Percentiles rank a stretch among this genome's conserved stretches.
Conservation (phyloP, 2,329 filamentous ascomycete species). For the Zasmidium angulare region DNA sequence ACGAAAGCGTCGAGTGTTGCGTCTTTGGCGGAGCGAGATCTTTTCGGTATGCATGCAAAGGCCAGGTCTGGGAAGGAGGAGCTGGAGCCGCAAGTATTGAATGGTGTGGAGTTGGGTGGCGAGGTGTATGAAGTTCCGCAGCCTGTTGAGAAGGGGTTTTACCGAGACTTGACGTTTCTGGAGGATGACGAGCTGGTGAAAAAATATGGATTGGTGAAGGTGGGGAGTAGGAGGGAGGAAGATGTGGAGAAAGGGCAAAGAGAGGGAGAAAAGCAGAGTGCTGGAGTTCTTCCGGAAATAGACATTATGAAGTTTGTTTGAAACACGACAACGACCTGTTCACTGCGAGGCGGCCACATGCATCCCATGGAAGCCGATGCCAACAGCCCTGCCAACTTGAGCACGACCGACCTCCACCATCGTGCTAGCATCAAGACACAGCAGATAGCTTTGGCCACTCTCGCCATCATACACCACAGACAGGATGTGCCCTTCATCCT, state of each 20-base stretch:
- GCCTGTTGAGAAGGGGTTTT: slow-evolving; percentile 8
- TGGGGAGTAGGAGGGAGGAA: background rate
- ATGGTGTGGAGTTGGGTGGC: slow-evolving; percentile 4
- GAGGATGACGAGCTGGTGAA: slow-evolving; percentile 12
- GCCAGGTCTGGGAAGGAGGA: background rate
- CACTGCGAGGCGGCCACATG: background rate
- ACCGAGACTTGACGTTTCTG: slow-evolving; percentile 9
- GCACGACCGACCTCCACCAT: slow-evolving; percentile 66
- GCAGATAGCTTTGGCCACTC: slow-evolving; percentile 61
- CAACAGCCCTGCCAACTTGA: slow-evolving; percentile 60
- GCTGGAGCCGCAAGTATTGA: background rate
- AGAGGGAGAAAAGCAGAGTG: background rate
- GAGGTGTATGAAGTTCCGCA: slow-evolving; percentile 2
- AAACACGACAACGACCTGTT: background rate
- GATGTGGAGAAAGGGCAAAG: background rate
- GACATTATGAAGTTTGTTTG: background rate
- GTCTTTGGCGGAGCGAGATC: slow-evolving; percentile 3
- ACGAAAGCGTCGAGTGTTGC: slow-evolving; percentile 1
- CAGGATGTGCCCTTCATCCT: slow-evolving; percentile 65
- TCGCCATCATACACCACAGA: slow-evolving; percentile 64
- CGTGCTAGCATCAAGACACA: slow-evolving; percentile 63
- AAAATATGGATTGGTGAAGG: slow-evolving; percentile 7
- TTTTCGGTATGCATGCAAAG: slow-evolving; percentile 6
- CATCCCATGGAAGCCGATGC: slow-evolving; percentile 55
- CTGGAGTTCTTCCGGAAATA: background rate